A percentile compares a stretch with the other conserved stretches of the same genome.
Conservation (phyloP, 768 basidiomycete species). For the Hypholoma sublateritium region DNA sequence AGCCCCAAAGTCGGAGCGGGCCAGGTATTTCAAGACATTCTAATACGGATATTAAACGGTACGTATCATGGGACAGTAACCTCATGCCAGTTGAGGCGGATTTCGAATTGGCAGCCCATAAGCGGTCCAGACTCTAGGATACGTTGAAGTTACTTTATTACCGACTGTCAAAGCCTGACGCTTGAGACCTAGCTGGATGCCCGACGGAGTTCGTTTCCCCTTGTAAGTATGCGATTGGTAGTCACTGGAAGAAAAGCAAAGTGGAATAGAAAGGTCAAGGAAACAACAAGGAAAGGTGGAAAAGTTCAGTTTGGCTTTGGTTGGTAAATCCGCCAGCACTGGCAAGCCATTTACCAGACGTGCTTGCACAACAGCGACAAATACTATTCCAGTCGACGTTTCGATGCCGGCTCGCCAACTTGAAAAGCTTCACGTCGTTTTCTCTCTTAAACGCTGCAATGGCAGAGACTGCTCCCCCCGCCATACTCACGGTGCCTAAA, state of each 20-base stretch:
- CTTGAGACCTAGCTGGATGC: too few species aligned
- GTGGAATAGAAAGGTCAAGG: too few species aligned
- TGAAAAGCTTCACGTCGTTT: neutral
- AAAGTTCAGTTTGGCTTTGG: too few species aligned
- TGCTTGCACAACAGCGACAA: conserved; percentile 15
- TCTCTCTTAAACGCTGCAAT: conserved; percentile 7
- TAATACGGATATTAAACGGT: neutral
- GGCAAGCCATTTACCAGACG: conserved; percentile 1
- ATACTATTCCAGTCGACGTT: neutral
- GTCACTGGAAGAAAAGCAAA: too few species aligned
- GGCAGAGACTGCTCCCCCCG: conserved; percentile 24
- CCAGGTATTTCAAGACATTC: neutral
- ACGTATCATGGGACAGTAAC: neutral
- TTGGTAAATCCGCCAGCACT: too few species aligned
- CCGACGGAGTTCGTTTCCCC: too few species aligned
- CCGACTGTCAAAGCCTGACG: neutral
- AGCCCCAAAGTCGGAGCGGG: neutral
- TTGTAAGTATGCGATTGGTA: too few species aligned
- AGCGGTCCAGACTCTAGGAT: too few species aligned
- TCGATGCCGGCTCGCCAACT: neutral
- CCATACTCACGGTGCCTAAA: conserved; percentile 23
- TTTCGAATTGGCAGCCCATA: conserved; percentile 3
- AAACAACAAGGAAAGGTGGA: too few species aligned
- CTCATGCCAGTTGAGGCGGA: conserved; percentile 5
- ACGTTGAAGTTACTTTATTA: neutral